Evolutionary conservation across 306 rosid genomes (phyloP).

Genomic region (Prunus mira): DNA sequence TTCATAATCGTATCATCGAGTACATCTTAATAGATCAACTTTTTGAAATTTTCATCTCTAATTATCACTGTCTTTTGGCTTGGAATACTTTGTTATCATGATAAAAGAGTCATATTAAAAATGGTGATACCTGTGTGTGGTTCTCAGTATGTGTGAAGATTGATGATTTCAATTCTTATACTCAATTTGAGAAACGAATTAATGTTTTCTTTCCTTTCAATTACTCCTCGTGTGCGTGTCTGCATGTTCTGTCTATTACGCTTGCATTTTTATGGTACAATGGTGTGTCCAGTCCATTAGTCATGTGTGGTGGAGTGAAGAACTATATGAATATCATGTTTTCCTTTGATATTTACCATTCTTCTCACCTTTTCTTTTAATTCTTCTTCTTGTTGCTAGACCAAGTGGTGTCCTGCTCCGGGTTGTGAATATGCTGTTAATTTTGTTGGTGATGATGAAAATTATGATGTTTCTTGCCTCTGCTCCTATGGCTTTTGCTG

Average conservation of each 20-base stretch:
- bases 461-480: constrained; percentile 83
- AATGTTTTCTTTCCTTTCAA: not conserved
- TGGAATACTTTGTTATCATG: not conserved
- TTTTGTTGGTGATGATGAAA: constrained; percentile 74
- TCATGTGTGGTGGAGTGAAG: not conserved
- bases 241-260: not conserved
- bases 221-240: not conserved
- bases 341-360: not conserved
- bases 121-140: not conserved
- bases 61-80: not conserved
- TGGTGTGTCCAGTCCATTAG: not conserved
- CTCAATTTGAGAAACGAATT: not conserved
- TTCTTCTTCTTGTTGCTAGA: constrained; percentile 26
- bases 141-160: not conserved
- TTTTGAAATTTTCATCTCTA: not conserved
- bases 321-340: not conserved
- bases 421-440: constrained; percentile 86
- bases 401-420: constrained; percentile 93
- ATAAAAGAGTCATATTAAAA: not conserved
- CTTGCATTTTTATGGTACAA: not conserved
- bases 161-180: not conserved
- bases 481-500: constrained; percentile 89
- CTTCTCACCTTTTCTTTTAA: not conserved
- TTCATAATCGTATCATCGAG: not conserved
- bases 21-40: not conserved